Base-by-base conservation (phyloP, 495 filamentous ascomycete genomes). In the Parachaetomium inaequale region DNA sequence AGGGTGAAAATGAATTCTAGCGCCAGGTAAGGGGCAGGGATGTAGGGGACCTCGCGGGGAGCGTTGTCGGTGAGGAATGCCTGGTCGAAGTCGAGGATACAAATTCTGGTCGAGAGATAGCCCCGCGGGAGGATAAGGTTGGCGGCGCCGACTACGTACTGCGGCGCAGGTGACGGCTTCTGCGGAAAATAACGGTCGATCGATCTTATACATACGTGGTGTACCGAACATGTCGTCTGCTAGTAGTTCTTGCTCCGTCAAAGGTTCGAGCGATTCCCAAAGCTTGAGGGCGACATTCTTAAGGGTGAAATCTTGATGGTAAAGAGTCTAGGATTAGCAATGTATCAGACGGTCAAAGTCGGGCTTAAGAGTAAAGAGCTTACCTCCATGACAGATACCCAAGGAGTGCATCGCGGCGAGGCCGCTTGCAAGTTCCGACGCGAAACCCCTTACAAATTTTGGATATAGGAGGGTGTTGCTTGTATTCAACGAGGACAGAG, bases 381-480 rank as follows among this genome's bases (percentile, higher is more conserved):
- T 50, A 58, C 56, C 43, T 58, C 56, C 56, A 19, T 50, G 56
- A 7, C 56, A 58, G 19, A 58, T 29, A 32, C 56, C 56, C 19
- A 58, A 25, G 43, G 43, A 14, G 29, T 58, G 56, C 56, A 58
- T 58, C 5, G 31, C 28, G 19, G 21, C 45, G 23, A 58, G 19
- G 14, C 25, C 43, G 29, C 17, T 26, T 21, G 31, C 43, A 49
- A 58, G 43, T 19, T 49, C 43, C 31, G 36, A 43, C 25, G 43
- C 56, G 38, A 58, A 58, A 21, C 2, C 3, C 17, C 40, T 15
- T 31, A 25, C 55, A 6, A 58, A 58, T 12, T 8, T 29, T 34
- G 55, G 55, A 28, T 58, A 58, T 40, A 40, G 10, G 15, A 45
- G 54, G 19, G 2, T 15, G 7, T 45, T 15, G 2, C 4, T 12